These are phyloP conservation scores for Zasmidium citrigriseum DNA, from an alignment of 2,329 filamentous ascomycete species.

Conservation along the genomic window DNA sequence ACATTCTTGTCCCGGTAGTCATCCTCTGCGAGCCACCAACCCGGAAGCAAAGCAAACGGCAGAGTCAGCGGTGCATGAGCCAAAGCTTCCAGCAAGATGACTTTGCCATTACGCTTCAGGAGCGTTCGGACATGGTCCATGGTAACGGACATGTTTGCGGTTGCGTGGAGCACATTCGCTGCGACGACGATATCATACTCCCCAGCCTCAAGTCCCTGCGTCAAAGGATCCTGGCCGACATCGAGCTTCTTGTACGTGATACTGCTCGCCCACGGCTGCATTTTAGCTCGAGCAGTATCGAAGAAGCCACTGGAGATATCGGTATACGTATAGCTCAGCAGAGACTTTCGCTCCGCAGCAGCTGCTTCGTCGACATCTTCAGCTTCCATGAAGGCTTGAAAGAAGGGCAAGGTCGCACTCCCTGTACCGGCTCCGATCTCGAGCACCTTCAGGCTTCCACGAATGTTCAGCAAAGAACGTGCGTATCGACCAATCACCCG, in stretches of 20 bases:
- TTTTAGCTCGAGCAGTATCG: slow-evolving; percentile 33
- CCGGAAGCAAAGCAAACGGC: slow-evolving; percentile 16
- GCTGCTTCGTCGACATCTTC: too few species aligned
- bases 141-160: slow-evolving; percentile 13
- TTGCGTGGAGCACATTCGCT: slow-evolving; percentile 26
- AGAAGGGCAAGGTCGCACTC: too few species aligned
- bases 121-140: slow-evolving; percentile 22
- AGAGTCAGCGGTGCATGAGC: background rate
- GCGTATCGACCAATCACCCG: background rate
- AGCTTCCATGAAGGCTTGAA: too few species aligned
- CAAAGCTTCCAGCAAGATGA: slow-evolving; percentile 9
- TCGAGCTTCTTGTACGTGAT: slow-evolving; percentile 37
- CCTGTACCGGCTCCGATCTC: slow-evolving; percentile 5
- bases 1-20: background rate
- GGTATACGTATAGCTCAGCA: too few species aligned
- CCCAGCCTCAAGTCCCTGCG: slow-evolving; percentile 32
- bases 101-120: slow-evolving; percentile 23
- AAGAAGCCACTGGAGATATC: slow-evolving; percentile 48
- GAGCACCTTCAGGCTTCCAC: background rate
- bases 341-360: too few species aligned
- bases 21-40: slow-evolving; percentile 19
- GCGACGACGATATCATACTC: slow-evolving; percentile 29
- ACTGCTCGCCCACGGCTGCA: slow-evolving; percentile 27
- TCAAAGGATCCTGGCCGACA: slow-evolving; percentile 29
- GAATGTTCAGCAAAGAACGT: background rate